Conservation (phyloP, 345 rosid species). For the Turnera subulata region DNA sequence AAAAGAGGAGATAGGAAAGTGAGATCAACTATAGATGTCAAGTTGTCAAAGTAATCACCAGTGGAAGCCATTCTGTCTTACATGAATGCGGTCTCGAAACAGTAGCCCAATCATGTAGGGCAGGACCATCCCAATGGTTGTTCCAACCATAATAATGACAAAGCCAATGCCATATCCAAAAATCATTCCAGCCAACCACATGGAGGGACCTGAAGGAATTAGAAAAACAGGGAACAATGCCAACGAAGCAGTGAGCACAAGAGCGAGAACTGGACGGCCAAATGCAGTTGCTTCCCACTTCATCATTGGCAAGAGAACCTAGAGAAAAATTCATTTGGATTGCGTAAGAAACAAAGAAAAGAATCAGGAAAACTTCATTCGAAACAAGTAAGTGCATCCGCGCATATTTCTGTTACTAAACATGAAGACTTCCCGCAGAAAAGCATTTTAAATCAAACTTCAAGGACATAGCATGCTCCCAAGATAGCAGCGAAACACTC, state of each 20-base stretch:
- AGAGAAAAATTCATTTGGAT: conserved; percentile 7
- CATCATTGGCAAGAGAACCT: conserved; percentile 84
- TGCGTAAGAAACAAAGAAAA: too few species aligned
- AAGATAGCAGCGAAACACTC: too few species aligned
- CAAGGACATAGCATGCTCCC: too few species aligned
- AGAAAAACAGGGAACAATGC: conserved; percentile 90
- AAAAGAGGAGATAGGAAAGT: background rate
- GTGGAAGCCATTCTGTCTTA: conserved; percentile 27
- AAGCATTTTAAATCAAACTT: too few species aligned
- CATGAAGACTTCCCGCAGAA: too few species aligned
- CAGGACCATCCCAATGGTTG: conserved; percentile 88
- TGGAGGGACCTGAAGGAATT: conserved; percentile 98
- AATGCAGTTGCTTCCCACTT: conserved; percentile 99
- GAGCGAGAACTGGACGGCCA: conserved; percentile 89
- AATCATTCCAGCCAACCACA: conserved; percentile 99
- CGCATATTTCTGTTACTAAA: too few species aligned
- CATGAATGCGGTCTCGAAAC: conserved; percentile 88
- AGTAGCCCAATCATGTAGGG: conserved; percentile 76
- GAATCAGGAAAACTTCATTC: too few species aligned
- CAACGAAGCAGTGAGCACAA: conserved; percentile 76
- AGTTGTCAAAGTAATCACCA: background rate
- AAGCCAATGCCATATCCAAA: conserved; percentile 94
- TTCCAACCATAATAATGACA: conserved; percentile 88
- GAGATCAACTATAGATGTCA: background rate
- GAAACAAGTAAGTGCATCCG: too few species aligned